Percentiles rank a stretch among this genome's conserved stretches.
Evolutionary conservation across 352 stramenopile species (phyloP).

Genomic region (Thalassiosira ordinaria): DNA sequence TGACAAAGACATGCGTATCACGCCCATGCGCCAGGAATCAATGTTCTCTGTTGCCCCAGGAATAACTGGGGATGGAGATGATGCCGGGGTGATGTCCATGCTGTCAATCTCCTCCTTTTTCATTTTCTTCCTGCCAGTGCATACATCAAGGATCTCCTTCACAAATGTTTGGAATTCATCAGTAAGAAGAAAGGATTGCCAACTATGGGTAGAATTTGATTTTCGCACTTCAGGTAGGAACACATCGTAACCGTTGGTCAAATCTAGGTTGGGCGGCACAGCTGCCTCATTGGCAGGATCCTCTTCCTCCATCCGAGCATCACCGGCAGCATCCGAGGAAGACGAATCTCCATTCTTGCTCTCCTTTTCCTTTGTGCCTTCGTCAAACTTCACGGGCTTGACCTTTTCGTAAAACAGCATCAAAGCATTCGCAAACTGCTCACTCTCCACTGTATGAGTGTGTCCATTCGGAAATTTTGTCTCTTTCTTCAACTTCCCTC

Average conservation of each 20-base stretch:
- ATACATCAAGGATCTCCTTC: slow-evolving; percentile 77
- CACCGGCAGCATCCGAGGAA: slow-evolving; percentile 42
- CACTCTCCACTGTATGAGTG: slow-evolving; percentile 95
- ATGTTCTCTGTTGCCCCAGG: slow-evolving; percentile 42
- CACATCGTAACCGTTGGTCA: slow-evolving; percentile 74
- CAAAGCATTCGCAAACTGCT: slow-evolving; percentile 97
- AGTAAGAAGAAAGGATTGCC: slow-evolving; percentile 95
- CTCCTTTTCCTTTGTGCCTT: slow-evolving; percentile 44
- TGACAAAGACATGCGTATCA: slow-evolving; percentile 74
- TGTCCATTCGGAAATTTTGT: slow-evolving; percentile 93
- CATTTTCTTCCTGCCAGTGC: slow-evolving; percentile 21
- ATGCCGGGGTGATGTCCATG: slow-evolving; percentile 52
- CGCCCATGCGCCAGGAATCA: slow-evolving; percentile 51
- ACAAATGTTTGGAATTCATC: slow-evolving; percentile 95
- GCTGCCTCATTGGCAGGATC: slow-evolving; percentile 24
- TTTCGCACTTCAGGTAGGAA: slow-evolving; percentile 92
- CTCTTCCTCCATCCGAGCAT: slow-evolving; percentile 64
- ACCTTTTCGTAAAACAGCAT: slow-evolving; percentile 99
- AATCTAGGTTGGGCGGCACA: slow-evolving; percentile 37
- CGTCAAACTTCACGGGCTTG: slow-evolving; percentile 65
- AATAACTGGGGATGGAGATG: slow-evolving; percentile 46
- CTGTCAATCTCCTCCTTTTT: slow-evolving; percentile 28
- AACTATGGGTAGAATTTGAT: slow-evolving; percentile 93
- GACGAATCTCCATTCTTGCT: slow-evolving; percentile 45
- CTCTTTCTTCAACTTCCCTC: slow-evolving; percentile 92